A percentile compares a stretch with the other conserved stretches of the same genome.
Conservation (phyloP, 2,329 filamentous ascomycete genomes). For the Cladobotryum protrusum region DNA sequence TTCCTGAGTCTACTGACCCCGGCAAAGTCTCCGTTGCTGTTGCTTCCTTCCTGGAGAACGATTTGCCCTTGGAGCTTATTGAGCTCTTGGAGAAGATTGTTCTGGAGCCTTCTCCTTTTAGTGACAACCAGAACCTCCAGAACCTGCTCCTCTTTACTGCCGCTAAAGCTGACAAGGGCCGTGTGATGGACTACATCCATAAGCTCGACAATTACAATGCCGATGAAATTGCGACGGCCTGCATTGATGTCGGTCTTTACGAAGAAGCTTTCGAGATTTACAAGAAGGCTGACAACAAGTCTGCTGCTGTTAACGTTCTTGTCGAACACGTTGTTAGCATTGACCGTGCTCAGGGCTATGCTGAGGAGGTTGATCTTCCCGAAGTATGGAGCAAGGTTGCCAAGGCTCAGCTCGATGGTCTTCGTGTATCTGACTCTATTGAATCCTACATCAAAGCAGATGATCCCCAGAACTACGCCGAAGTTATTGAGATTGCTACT, state of each 20-base stretch:
- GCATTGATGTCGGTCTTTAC: constrained; percentile 88
- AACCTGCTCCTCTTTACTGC: constrained; percentile 95
- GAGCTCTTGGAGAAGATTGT: constrained; percentile 99
- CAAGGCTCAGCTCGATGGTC: constrained; percentile 93
- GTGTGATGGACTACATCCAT: constrained; percentile 95
- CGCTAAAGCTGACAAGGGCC: constrained; percentile 90
- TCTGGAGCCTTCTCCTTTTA: constrained; percentile 97
- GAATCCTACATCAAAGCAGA: constrained; percentile 95
- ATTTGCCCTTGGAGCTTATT: constrained; percentile 89
- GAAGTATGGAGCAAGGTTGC: constrained; percentile 98
- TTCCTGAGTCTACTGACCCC: constrained; percentile 86
- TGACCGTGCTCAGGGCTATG: constrained; percentile 91
- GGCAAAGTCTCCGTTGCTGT: constrained; percentile 94
- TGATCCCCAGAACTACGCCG: constrained; percentile 86
- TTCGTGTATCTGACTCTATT: constrained; percentile 86
- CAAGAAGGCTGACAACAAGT: constrained; percentile 93
- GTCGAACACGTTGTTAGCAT: constrained; percentile 97
- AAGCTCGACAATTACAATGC: constrained; percentile 82
- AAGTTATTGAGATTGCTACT: constrained; percentile 93
- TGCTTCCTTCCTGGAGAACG: constrained; percentile 82
- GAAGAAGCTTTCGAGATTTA: constrained; percentile 98
- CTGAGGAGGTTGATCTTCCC: constrained; percentile 85
- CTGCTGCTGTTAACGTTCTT: constrained; percentile 80
- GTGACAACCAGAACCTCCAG: constrained; percentile 92
- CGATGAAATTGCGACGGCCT: constrained; percentile 86